A percentile compares a stretch with the other conserved stretches of the same genome.
phyloP scores from a whole-genome alignment of 352 stramenopile genomes.

The Phytophthora kernoviae region DNA sequence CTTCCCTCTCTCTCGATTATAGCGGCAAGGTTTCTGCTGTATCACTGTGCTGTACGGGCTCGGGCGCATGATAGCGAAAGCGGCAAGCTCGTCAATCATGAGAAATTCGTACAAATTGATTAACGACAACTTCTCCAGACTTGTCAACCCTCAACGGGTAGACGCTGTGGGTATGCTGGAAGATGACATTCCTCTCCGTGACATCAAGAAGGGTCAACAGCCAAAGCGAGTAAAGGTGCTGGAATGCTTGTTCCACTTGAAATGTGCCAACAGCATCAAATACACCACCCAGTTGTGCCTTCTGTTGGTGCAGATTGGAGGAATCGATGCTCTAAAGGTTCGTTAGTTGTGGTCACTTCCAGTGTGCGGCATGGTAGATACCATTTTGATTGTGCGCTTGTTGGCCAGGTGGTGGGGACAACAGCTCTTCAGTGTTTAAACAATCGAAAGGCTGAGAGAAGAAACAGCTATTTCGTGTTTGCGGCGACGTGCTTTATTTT shows the following conservation, averaged over 20 bases:
- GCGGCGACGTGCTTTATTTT: slow-evolving; percentile 51
- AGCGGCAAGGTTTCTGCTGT: slow-evolving; percentile 44
- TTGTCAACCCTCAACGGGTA: slow-evolving; percentile 7
- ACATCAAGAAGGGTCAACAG: slow-evolving; percentile 27
- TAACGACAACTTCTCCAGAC: slow-evolving; percentile 25
- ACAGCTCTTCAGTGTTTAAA: slow-evolving; percentile 30
- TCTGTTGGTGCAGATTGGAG: slow-evolving; percentile 39
- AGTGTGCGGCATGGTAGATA: not conserved
- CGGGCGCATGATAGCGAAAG: slow-evolving; percentile 37
- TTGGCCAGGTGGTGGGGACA: slow-evolving; percentile 21
- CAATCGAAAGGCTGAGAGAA: slow-evolving; percentile 7
- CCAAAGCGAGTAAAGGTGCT: slow-evolving; percentile 32
- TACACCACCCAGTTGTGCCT: slow-evolving; percentile 41
- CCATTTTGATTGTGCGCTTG: slow-evolving; percentile 4
- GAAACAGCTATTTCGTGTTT: slow-evolving; percentile 46
- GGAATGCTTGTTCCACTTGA: slow-evolving; percentile 41
- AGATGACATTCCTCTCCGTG: slow-evolving; percentile 20
- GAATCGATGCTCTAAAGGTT: slow-evolving; percentile 49
- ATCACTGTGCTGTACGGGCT: slow-evolving; percentile 42
- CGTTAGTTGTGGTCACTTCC: slow-evolving; percentile 1
- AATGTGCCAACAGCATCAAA: slow-evolving; percentile 27
- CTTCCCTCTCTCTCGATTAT: slow-evolving; percentile 37
- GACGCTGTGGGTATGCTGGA: slow-evolving; percentile 36
- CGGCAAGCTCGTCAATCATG: slow-evolving; percentile 32
- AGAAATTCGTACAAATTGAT: slow-evolving; percentile 37